Conservation (phyloP, 2,329 filamentous ascomycete species). For the Chaetoscypha palmicola region DNA sequence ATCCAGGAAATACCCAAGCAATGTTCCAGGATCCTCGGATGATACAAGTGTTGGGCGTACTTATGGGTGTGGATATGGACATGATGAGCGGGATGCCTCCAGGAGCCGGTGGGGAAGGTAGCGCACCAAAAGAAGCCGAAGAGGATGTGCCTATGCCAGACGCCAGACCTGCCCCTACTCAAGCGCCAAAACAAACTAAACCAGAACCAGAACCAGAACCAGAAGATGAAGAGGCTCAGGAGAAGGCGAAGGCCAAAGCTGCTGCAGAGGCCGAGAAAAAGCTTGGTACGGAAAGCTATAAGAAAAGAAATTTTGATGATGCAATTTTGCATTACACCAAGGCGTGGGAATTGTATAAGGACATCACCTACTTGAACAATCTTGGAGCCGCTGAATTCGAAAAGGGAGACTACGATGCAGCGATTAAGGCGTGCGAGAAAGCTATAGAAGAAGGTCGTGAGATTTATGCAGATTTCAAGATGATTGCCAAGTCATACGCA, state of each 20-base stretch:
- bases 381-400: constrained; percentile 90
- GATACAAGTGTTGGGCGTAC: constrained; percentile 85
- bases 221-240: constrained; percentile 74
- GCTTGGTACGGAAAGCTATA: constrained; percentile 89
- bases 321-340: constrained; percentile 92
- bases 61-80: constrained; percentile 90
- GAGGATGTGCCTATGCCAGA: constrained; percentile 78
- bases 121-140: constrained; percentile 41
- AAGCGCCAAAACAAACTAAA: constrained; percentile 41
- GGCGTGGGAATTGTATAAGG: constrained; percentile 91
- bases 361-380: constrained; percentile 97
- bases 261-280: constrained; percentile 93
- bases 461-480: constrained; percentile 93
- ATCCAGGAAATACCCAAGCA: constrained; percentile 71
- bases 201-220: constrained; percentile 54
- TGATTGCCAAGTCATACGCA: constrained; percentile 95
- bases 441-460: constrained; percentile 85
- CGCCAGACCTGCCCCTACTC: constrained; percentile 38
- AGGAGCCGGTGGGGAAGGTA: constrained; percentile 40
- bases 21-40: constrained; percentile 87
- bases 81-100: constrained; percentile 37
- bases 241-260: constrained; percentile 85
- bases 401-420: constrained; percentile 86
- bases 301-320: constrained; percentile 94
- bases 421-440: constrained; percentile 79